A percentile compares a stretch with the other conserved stretches of the same genome.
These are phyloP conservation scores for Cylindrodendrum hubeiense DNA, from an alignment of 2,329 filamentous ascomycete genomes.

Conservation along the genomic window DNA sequence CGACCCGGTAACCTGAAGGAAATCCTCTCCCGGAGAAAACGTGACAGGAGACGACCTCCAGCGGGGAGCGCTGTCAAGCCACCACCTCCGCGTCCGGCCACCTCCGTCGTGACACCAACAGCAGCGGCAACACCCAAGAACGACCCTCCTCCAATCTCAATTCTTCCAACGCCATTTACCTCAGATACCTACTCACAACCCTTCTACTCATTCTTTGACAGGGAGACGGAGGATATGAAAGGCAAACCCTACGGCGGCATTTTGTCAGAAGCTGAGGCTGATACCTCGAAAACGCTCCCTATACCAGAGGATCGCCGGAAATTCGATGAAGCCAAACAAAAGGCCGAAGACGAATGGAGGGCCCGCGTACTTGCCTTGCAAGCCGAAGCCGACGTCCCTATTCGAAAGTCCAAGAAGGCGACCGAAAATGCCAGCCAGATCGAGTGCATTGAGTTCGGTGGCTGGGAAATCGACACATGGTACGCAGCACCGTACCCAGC, in stretches of 20 bases:
- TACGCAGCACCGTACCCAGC: conserved; percentile 98
- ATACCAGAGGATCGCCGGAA: conserved; percentile 82
- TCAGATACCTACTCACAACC: conserved; percentile 76
- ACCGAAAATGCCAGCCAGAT: conserved; percentile 95
- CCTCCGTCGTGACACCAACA: not conserved
- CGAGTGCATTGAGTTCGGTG: conserved; percentile 98
- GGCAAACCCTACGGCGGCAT: conserved; percentile 97
- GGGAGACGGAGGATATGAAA: conserved; percentile 88
- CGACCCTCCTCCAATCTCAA: conserved; percentile 35
- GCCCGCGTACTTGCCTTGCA: conserved; percentile 71
- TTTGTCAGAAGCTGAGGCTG: conserved; percentile 87
- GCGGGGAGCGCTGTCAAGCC: conserved; percentile 34
- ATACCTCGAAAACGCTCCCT: conserved; percentile 90
- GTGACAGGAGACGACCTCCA: conserved; percentile 46
- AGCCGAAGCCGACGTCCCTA: conserved; percentile 71
- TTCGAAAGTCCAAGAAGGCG: conserved; percentile 78
- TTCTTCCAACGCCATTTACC: conserved; percentile 68
- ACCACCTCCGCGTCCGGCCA: conserved; percentile 40
- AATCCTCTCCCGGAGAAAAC: conserved; percentile 50
- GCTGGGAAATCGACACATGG: conserved; percentile 99
- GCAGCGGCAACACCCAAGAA: conserved; percentile 38
- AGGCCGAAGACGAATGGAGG: conserved; percentile 93
- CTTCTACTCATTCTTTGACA: conserved; percentile 90
- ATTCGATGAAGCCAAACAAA: conserved; percentile 91
- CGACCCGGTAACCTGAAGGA: conserved; percentile 54